phyloP scores from a whole-genome alignment of 1,284 basidiomycete species.

The Violaceomyces palustris region DNA sequence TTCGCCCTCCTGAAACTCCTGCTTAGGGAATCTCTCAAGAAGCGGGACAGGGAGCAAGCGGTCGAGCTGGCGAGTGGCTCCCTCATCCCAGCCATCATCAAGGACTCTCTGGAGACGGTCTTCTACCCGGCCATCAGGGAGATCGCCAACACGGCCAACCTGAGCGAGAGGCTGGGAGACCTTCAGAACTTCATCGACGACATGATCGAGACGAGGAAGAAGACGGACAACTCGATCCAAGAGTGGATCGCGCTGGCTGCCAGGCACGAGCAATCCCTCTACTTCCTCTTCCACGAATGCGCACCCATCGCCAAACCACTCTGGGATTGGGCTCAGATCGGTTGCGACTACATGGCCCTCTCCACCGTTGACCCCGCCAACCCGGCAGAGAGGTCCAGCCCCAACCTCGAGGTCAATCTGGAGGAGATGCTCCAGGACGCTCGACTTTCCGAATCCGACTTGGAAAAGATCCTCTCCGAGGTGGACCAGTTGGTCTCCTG shows the following conservation, averaged over 20 bases:
- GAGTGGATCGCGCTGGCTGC: constrained; percentile 47
- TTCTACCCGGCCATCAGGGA: constrained; percentile 41
- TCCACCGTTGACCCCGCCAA: constrained; percentile 45
- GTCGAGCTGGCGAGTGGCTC: constrained; percentile 40
- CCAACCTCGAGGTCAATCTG: constrained; percentile 49
- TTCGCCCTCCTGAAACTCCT: constrained; percentile 48
- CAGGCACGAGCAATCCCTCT: constrained; percentile 47
- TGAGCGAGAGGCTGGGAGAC: constrained; percentile 43
- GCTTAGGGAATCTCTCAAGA: constrained; percentile 42
- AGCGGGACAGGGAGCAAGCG: constrained; percentile 45
- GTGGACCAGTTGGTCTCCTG: constrained; percentile 33
- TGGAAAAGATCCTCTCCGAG: constrained; percentile 39
- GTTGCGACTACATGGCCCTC: constrained; percentile 47
- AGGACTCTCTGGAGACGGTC: constrained; percentile 43
- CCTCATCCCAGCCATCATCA: constrained; percentile 43
- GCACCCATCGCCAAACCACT: constrained; percentile 40
- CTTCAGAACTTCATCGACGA: constrained; percentile 48
- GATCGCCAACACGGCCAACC: constrained; percentile 33
- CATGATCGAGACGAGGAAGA: constrained; percentile 37
- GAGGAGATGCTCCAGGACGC: constrained; percentile 47
- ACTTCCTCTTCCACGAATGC: constrained; percentile 46
- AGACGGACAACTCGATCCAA: constrained; percentile 26
- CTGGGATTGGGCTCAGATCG: constrained; percentile 43
- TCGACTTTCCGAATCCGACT: constrained; percentile 40
- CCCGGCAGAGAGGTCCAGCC: constrained; percentile 39